These are phyloP conservation scores for Aspergillus tanneri DNA, from an alignment of 2,329 filamentous ascomycete genomes.

Conservation along the genomic window DNA sequence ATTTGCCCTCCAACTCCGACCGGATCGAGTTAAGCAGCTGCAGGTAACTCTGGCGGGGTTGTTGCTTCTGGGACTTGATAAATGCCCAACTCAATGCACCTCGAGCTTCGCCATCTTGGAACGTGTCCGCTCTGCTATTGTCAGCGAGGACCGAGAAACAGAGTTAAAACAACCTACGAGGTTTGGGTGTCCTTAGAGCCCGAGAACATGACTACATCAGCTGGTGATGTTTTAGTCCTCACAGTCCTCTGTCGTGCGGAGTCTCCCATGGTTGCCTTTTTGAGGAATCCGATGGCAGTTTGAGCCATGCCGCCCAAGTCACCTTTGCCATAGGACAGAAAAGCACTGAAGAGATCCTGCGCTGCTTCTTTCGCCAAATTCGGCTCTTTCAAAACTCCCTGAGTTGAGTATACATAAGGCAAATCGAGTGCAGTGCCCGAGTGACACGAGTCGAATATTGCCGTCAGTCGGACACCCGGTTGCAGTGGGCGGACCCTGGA, in stretches of 20 bases:
- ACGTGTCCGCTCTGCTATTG: slow-evolving; percentile 73
- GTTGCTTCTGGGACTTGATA: slow-evolving; percentile 81
- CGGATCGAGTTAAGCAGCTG: slow-evolving; percentile 92
- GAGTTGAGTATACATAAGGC: slow-evolving; percentile 67
- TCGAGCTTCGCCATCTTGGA: slow-evolving; percentile 82
- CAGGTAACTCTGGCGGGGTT: slow-evolving; percentile 91
- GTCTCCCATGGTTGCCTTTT: slow-evolving; percentile 78
- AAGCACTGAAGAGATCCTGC: slow-evolving; percentile 61
- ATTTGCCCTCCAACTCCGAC: slow-evolving; percentile 81
- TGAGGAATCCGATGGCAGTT: slow-evolving; percentile 79
- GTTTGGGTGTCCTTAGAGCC: slow-evolving; percentile 96
- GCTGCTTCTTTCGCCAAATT: slow-evolving; percentile 67
- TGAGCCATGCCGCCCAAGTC: slow-evolving; percentile 78
- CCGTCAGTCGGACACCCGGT: slow-evolving; percentile 76
- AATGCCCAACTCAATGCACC: slow-evolving; percentile 98
- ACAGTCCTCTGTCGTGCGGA: slow-evolving; percentile 75
- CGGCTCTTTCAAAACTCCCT: slow-evolving; percentile 66
- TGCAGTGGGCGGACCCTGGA: slow-evolving; percentile 68
- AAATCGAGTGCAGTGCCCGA: slow-evolving; percentile 66
- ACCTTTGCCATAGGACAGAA: slow-evolving; percentile 75
- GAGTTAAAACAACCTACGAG: slow-evolving; percentile 29
- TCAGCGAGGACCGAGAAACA: background rate
- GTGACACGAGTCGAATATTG: slow-evolving; percentile 68
- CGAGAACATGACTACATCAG: slow-evolving; percentile 97
- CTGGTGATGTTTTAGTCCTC: slow-evolving; percentile 86